These are phyloP conservation scores for Fusarium sp. DNA, from an alignment of 2,329 filamentous ascomycete species.

Conservation along the genomic window DNA sequence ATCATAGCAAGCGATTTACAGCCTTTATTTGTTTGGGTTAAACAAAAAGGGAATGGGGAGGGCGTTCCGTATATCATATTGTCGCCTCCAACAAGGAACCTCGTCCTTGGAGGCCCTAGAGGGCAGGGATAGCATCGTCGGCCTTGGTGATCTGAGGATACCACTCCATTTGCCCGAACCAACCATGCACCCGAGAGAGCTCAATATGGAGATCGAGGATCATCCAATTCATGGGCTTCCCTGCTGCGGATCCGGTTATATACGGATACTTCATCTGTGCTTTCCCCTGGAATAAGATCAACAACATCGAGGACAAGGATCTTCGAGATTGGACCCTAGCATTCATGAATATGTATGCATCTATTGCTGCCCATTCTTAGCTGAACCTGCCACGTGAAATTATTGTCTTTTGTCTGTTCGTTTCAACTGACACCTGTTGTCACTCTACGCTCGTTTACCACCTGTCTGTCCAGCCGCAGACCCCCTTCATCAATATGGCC, in stretches of 20 bases:
- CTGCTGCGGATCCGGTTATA: slow-evolving; percentile 33
- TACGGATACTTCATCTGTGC: slow-evolving; percentile 33
- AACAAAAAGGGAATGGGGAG: background rate
- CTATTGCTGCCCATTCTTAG: too few species aligned
- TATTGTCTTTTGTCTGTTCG: too few species aligned
- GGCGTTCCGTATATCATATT: background rate
- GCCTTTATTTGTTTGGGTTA: background rate
- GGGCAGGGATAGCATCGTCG: background rate
- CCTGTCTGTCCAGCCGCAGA: background rate
- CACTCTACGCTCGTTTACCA: background rate
- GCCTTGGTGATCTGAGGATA: slow-evolving; percentile 1
- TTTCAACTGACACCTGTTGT: background rate
- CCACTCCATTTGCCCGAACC: background rate
- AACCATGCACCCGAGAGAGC: slow-evolving; percentile 4
- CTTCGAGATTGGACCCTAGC: slow-evolving; percentile 23
- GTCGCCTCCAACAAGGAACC: background rate
- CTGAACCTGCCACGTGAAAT: background rate
- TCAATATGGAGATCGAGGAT: slow-evolving; percentile 4
- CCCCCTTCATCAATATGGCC: slow-evolving; percentile 24
- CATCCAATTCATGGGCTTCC: slow-evolving; percentile 14
- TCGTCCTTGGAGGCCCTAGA: background rate
- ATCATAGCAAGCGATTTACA: background rate
- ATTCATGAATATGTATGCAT: slow-evolving; percentile 36
- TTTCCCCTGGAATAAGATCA: slow-evolving; percentile 15
- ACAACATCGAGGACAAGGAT: slow-evolving; percentile 2